phyloP scores from a whole-genome alignment of 1,284 basidiomycete species.

The Naganishia cerealis region DNA sequence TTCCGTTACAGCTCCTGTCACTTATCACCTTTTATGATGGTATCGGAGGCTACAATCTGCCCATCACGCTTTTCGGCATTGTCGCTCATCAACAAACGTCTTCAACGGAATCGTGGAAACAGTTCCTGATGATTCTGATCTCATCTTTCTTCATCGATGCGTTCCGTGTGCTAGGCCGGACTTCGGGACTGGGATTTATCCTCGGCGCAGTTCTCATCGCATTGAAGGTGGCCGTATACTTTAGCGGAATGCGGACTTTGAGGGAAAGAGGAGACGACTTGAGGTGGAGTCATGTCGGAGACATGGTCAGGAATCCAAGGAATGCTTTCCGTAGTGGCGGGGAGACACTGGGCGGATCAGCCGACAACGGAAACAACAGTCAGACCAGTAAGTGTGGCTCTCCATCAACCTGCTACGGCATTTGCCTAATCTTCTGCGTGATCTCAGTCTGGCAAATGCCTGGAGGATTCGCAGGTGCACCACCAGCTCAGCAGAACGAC shows the following conservation, averaged over 20 bases:
- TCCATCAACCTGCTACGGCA: neutral
- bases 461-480: slow-evolving; percentile 12
- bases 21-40: slow-evolving; percentile 28
- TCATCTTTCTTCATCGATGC: slow-evolving; percentile 32
- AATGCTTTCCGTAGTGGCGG: slow-evolving; percentile 12
- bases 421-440: neutral
- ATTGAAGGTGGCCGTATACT: slow-evolving; percentile 51
- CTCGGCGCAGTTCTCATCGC: slow-evolving; percentile 46
- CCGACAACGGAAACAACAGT: slow-evolving; percentile 27
- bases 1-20: slow-evolving; percentile 2
- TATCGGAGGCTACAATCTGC: slow-evolving; percentile 30
- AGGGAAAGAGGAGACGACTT: slow-evolving; percentile 30
- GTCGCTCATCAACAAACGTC: slow-evolving; percentile 29
- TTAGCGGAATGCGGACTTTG: slow-evolving; percentile 50
- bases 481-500: slow-evolving; percentile 7
- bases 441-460: slow-evolving; percentile 30
- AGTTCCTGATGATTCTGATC: slow-evolving; percentile 32
- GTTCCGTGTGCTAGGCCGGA: slow-evolving; percentile 15
- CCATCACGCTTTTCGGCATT: slow-evolving; percentile 32
- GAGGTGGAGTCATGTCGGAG: slow-evolving; percentile 22
- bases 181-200: slow-evolving; percentile 46
- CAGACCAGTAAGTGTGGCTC: slow-evolving; percentile 21
- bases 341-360: slow-evolving; percentile 2
- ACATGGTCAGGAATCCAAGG: slow-evolving; percentile 27
- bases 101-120: slow-evolving; percentile 11